These are phyloP conservation scores for Nepenthes alata DNA, from an alignment of 179 eudicot genomes.

Conservation along the genomic window DNA sequence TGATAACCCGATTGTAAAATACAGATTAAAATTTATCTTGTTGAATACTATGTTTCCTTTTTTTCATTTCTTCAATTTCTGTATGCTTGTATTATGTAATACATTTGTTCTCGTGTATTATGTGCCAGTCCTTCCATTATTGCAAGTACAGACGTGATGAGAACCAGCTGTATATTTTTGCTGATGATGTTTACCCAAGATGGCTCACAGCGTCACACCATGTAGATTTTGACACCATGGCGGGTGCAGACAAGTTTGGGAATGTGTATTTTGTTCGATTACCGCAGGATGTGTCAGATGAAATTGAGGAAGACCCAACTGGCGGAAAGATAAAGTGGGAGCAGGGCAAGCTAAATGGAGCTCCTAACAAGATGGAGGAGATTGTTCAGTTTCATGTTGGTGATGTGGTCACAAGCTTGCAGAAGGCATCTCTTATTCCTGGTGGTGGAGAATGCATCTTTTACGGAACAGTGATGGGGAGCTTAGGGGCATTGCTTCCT, in stretches of 20 bases:
- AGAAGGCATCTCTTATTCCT: conserved; percentile 89
- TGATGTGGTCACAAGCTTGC: conserved; percentile 85
- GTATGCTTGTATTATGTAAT: background rate
- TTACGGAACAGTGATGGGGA: conserved; percentile 98
- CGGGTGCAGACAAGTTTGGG: conserved; percentile 97
- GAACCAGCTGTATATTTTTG: conserved; percentile 93
- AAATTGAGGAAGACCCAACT: conserved; percentile 98
- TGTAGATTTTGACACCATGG: conserved; percentile 95
- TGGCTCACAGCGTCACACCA: conserved; percentile 94
- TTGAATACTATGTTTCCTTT: background rate
- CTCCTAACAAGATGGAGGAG: conserved; percentile 97
- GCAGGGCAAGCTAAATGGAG: conserved; percentile 93
- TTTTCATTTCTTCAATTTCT: background rate
- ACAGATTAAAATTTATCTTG: too few species aligned
- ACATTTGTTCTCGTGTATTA: background rate
- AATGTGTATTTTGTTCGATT: conserved; percentile 84
- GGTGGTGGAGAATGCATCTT: conserved; percentile 88
- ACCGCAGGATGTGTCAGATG: conserved; percentile 95
- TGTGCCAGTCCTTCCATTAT: conserved; percentile 85
- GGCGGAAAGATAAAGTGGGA: conserved; percentile 99
- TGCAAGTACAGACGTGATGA: conserved; percentile 99
- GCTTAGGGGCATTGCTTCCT: conserved; percentile 90
- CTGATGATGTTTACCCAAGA: conserved; percentile 93
- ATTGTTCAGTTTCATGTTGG: conserved; percentile 96
- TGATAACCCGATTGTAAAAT: too few species aligned